A percentile compares a stretch with the other conserved stretches of the same genome.
Evolutionary conservation across 2,329 filamentous ascomycete species (phyloP).

Genomic region (Chaetomium sp.): DNA sequence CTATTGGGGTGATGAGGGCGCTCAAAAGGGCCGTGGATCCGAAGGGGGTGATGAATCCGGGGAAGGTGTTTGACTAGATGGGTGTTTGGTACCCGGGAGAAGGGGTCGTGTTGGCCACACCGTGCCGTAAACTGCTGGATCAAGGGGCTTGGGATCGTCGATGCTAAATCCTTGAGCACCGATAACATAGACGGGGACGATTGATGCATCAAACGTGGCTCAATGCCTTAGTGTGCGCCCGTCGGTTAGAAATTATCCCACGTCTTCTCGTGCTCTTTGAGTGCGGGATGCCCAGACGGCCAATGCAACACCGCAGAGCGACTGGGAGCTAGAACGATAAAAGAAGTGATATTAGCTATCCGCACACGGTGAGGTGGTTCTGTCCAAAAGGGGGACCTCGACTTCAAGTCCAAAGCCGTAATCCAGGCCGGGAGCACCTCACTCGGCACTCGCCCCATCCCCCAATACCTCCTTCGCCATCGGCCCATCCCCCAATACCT

Average conservation of each 20-base stretch:
- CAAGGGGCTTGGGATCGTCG: background rate
- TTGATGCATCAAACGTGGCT: too few species aligned
- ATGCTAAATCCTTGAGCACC: background rate
- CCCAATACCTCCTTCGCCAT: conserved; percentile 50
- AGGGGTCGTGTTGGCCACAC: background rate
- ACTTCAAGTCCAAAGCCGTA: background rate
- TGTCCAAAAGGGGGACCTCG: background rate
- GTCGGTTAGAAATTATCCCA: too few species aligned
- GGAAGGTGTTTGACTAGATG: conserved; percentile 44
- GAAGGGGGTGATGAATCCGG: conserved; percentile 51
- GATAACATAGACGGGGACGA: too few species aligned
- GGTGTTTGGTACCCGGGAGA: too few species aligned
- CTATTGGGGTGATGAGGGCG: conserved; percentile 66
- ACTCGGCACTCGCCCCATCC: background rate
- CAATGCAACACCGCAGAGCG: too few species aligned
- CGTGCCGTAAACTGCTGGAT: background rate
- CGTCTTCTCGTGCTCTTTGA: too few species aligned
- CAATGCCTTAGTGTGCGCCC: too few species aligned
- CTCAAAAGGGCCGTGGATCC: conserved; percentile 65
- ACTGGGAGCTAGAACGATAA: background rate
- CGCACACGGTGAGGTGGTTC: background rate
- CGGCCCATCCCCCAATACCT: conserved; percentile 35
- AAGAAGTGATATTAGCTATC: conserved; percentile 5
- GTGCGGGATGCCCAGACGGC: too few species aligned
- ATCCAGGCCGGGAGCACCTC: background rate